Percentiles rank a stretch among this genome's conserved stretches.
phyloP scores from a whole-genome alignment of 768 basidiomycete genomes.

The Rhizopogon vesiculosus region DNA sequence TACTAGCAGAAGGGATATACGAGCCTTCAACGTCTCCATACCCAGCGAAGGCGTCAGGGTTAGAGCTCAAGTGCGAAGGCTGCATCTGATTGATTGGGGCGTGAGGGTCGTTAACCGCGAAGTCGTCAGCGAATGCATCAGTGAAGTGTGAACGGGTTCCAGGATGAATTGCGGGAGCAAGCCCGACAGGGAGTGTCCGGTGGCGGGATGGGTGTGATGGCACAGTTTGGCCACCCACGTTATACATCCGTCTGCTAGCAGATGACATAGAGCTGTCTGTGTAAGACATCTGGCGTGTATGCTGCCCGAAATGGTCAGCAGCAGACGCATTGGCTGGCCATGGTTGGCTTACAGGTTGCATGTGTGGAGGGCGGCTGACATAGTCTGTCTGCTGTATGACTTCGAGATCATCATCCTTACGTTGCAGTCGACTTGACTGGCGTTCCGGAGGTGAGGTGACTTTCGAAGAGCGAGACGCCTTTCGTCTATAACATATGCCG shows the following conservation, averaged over 20 bases:
- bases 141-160: neutral
- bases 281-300: constrained; percentile 14
- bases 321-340: neutral
- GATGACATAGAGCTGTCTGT: constrained; percentile 22
- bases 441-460: constrained; percentile 20
- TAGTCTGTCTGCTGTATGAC: constrained; percentile 18
- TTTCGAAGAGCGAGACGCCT: constrained; percentile 20
- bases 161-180: constrained; percentile 8
- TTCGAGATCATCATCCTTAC: constrained; percentile 31
- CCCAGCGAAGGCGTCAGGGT: constrained; percentile 12
- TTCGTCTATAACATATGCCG: constrained; percentile 38
- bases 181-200: constrained; percentile 13
- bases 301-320: constrained; percentile 1
- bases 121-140: neutral
- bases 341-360: neutral
- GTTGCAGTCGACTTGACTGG: constrained; percentile 26
- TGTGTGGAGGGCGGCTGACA: constrained; percentile 9
- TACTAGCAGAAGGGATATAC: constrained; percentile 31
- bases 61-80: constrained; percentile 14
- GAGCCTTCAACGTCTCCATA: constrained; percentile 14
- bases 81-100: neutral
- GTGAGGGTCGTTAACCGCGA: neutral
- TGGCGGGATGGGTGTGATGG: constrained; percentile 28
- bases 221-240: constrained; percentile 1
- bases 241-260: constrained; percentile 44